Percentiles rank a stretch among this genome's conserved stretches.
Evolutionary conservation across 257 asterid species (phyloP).

Genomic region (Knoxia roxburghii): DNA sequence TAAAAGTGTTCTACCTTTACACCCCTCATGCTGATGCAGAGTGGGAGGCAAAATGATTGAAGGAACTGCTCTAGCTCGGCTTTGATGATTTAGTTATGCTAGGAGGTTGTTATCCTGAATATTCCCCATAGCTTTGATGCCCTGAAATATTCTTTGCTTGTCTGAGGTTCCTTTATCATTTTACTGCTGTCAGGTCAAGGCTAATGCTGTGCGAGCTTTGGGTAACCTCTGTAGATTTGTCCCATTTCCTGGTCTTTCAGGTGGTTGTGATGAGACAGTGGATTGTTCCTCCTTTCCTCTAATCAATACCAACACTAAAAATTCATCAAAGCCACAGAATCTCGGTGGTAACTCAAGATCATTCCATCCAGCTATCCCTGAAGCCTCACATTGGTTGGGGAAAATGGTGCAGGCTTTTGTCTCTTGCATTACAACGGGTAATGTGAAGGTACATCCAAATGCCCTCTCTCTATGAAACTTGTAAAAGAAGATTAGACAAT

Average conservation of each 20-base stretch:
- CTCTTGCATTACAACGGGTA: constrained; percentile 93
- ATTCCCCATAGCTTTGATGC: not conserved
- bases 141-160: not conserved
- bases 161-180: constrained; percentile 1
- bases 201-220: constrained; percentile 93
- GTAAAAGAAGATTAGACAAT: not conserved
- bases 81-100: not conserved
- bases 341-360: constrained; percentile 29
- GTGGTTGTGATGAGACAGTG: constrained; percentile 25
- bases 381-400: constrained; percentile 53
- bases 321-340: constrained; percentile 26
- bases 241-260: constrained; percentile 37
- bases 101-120: not conserved
- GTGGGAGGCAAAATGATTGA: not conserved
- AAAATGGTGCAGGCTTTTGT: constrained; percentile 90
- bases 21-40: not conserved
- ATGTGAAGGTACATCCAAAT: constrained; percentile 60
- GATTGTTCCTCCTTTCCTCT: constrained; percentile 19
- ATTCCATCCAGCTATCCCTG: constrained; percentile 26
- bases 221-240: constrained; percentile 82
- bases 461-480: constrained; percentile 2
- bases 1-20: constrained; percentile 18
- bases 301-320: constrained; percentile 15
- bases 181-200: constrained; percentile 57
- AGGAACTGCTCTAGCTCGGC: not conserved